phyloP scores from a whole-genome alignment of 1,284 basidiomycete genomes.

The Ceratobasidium sp. region DNA sequence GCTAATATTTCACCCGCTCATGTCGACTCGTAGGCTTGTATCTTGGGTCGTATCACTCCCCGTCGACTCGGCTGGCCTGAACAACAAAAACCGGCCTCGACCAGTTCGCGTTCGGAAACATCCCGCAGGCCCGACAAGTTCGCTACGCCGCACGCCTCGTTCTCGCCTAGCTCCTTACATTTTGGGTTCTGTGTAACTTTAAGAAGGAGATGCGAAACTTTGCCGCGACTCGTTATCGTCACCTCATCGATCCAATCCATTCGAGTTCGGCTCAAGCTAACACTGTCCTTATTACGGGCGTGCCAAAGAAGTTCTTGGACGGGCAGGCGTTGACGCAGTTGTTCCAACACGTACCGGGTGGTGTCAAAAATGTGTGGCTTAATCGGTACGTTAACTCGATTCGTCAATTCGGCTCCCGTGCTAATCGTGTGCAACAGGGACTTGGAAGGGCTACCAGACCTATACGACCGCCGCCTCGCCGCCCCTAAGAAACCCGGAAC shows the following conservation, averaged over 20 bases:
- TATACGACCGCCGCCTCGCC: slow-evolving; percentile 70
- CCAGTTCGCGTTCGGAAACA: slow-evolving; percentile 66
- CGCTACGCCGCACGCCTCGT: slow-evolving; percentile 66
- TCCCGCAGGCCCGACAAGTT: slow-evolving; percentile 45
- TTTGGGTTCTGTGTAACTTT: slow-evolving; percentile 79
- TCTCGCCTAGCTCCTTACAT: slow-evolving; percentile 59
- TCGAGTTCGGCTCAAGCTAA: slow-evolving; percentile 76
- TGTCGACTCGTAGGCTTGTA: slow-evolving; percentile 54
- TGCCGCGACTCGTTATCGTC: slow-evolving; percentile 75
- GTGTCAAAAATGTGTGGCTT: slow-evolving; percentile 82
- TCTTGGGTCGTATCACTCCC: slow-evolving; percentile 74
- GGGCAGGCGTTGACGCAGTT: slow-evolving; percentile 73
- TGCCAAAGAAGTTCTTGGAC: slow-evolving; percentile 73
- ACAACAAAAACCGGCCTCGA: slow-evolving; percentile 61
- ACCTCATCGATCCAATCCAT: slow-evolving; percentile 74
- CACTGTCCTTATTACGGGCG: slow-evolving; percentile 81
- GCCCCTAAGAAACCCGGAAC: slow-evolving; percentile 73
- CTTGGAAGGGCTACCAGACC: slow-evolving; percentile 71
- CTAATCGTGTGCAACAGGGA: slow-evolving; percentile 56
- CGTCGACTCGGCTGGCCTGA: slow-evolving; percentile 67
- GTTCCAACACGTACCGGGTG: slow-evolving; percentile 79
- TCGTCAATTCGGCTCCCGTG: not conserved
- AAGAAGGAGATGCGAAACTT: slow-evolving; percentile 75
- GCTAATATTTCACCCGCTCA: no score
- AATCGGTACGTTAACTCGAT: slow-evolving; percentile 63